Conservation (phyloP, 805 yeast species). For the Ogataea nonfermentans region DNA sequence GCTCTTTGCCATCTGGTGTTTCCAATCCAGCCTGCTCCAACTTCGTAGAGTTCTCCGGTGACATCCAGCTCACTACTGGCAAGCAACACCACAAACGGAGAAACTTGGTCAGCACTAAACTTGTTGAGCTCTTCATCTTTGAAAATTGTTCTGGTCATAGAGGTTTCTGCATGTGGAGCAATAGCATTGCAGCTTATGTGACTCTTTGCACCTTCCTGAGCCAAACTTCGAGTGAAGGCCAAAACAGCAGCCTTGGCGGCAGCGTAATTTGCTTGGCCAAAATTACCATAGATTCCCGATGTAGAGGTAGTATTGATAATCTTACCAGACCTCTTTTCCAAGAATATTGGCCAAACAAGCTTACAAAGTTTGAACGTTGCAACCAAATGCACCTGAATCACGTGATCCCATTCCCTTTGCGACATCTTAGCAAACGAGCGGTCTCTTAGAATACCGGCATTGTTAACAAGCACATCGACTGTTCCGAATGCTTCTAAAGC, state of each 20-base stretch:
- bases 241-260: slow-evolving; percentile 89
- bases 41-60: slow-evolving; percentile 83
- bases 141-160: slow-evolving; percentile 91
- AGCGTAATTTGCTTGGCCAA: slow-evolving; percentile 95
- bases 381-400: slow-evolving; percentile 73
- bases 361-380: slow-evolving; percentile 82
- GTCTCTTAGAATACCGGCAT: slow-evolving; percentile 94
- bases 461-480: slow-evolving; percentile 82
- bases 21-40: slow-evolving; percentile 97
- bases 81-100: slow-evolving; percentile 81
- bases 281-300: slow-evolving; percentile 95
- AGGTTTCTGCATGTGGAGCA: slow-evolving; percentile 98
- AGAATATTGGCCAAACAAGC: slow-evolving; percentile 90
- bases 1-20: slow-evolving; percentile 94
- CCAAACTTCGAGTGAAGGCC: slow-evolving; percentile 81
- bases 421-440: slow-evolving; percentile 82
- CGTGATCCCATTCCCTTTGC: slow-evolving; percentile 78
- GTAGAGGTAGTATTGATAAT: slow-evolving; percentile 91
- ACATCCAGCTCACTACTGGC: slow-evolving; percentile 68
- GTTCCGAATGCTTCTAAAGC: slow-evolving; percentile 77
- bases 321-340: slow-evolving; percentile 74
- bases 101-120: slow-evolving; percentile 84
- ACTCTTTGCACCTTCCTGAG: slow-evolving; percentile 82
- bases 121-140: slow-evolving; percentile 75
- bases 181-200: slow-evolving; percentile 76